Evolutionary conservation across 2,329 filamentous ascomycete species (phyloP), one percentile per base, ranked within the genome.

Genomic region (Colletotrichum coccodes): DNA sequence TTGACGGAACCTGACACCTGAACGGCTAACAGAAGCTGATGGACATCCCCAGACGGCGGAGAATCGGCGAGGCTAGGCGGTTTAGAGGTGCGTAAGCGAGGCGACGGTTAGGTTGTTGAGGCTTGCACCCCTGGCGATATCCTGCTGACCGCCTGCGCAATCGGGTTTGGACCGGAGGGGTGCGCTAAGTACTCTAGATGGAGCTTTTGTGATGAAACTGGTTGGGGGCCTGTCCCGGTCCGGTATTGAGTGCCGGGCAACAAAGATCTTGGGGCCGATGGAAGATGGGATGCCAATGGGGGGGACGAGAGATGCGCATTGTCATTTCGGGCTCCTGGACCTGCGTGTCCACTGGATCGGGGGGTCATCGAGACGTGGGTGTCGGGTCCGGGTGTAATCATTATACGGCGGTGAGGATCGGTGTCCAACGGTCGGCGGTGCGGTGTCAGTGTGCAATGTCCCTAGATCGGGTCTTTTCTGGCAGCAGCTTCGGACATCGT

Each of bases 61-160:
- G 65, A 65, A 60, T 36, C 65, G 54, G 61, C 66, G 61, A 66
- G 54, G 61, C 66, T 68, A 66, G 61, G 61, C 66, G 49, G 49
- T 68, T 68, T 65, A 60, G 65, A 68, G 65, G 54, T 44, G 66
- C 54, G 34, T 66, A 68, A 68, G 66, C 66, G 66, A 68, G 66
- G 14, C 49, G 18, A 66, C 61, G 62, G 61, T 65, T 60, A 65
- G 65, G 64, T 68, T 68, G 66, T 68, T 68, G 66, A 68, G 66
- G 66, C 65, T 68, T 64, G 53, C 65, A 64, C 53, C 60, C 65
- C 65, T 57, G 61, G 16, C 47, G 40, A 50, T 34, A 58, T 23
- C 36, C 50, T 40, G 21, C 54, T 57, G 61, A 68, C 66, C 66
- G 66, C 66, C 66, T 68, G 23, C 66, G 61, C 4, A 18, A 66